These are phyloP conservation scores for Triticum urartu DNA, from an alignment of 176 grass and related monocot species.

Conservation along the genomic window DNA sequence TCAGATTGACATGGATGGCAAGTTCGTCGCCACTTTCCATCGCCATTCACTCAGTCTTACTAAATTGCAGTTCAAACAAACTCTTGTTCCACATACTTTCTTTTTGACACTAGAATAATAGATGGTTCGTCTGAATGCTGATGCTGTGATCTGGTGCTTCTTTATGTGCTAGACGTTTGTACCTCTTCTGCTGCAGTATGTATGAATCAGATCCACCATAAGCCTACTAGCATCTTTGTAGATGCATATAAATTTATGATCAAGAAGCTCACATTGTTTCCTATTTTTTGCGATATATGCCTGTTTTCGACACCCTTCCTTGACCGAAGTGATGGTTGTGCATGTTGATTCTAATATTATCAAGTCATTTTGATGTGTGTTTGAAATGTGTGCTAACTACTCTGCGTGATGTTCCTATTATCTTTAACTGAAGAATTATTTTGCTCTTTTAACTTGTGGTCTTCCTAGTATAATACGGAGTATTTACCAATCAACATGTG, in stretches of 20 bases:
- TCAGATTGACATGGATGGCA: neutral
- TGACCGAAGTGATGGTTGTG: no score
- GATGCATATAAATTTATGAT: neutral
- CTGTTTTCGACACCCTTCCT: no score
- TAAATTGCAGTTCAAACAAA: neutral
- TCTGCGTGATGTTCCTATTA: neutral
- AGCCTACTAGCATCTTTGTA: neutral
- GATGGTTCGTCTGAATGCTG: neutral
- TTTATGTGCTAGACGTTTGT: neutral
- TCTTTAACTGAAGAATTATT: neutral
- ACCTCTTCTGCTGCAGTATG: neutral
- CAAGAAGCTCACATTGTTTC: neutral
- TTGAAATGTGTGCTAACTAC: no score
- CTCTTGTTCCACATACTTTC: neutral
- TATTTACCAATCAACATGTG: neutral
- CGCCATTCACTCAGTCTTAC: neutral
- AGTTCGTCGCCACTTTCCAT: neutral
- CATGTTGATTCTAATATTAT: no score
- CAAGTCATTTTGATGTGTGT: no score
- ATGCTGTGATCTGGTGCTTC: neutral
- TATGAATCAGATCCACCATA: neutral
- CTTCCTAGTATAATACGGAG: neutral
- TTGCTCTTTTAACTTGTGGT: neutral
- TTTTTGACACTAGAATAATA: neutral
- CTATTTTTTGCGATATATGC: neutral